A percentile compares a stretch with the other conserved stretches of the same genome.
phyloP scores from a whole-genome alignment of 1,284 basidiomycete genomes.

The Pseudozyma sp. region DNA sequence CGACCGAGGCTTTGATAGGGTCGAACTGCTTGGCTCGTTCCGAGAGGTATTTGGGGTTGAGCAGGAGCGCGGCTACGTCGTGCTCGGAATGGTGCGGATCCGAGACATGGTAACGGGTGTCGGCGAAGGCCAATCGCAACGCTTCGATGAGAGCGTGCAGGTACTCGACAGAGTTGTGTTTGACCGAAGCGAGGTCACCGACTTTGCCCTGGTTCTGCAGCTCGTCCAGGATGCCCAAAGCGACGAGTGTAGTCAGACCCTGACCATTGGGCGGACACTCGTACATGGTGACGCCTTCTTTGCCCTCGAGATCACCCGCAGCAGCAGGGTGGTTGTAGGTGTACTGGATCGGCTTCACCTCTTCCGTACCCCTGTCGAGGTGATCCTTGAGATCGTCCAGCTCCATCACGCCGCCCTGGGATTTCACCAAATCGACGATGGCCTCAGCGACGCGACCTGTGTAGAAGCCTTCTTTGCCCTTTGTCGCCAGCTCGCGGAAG shows the following conservation, averaged over 20 bases:
- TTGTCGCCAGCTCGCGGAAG: slow-evolving; percentile 80
- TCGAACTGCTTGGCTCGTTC: slow-evolving; percentile 84
- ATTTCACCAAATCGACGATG: slow-evolving; percentile 79
- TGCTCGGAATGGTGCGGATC: slow-evolving; percentile 80
- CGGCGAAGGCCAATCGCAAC: slow-evolving; percentile 79
- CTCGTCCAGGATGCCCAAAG: slow-evolving; percentile 89
- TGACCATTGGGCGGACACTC: slow-evolving; percentile 95
- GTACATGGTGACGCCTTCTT: slow-evolving; percentile 72
- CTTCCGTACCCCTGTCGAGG: slow-evolving; percentile 72
- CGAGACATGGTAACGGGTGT: slow-evolving; percentile 86
- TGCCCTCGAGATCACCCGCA: slow-evolving; percentile 29
- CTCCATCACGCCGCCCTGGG: slow-evolving; percentile 88
- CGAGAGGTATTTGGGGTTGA: slow-evolving; percentile 79
- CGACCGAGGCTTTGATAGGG: slow-evolving; percentile 75
- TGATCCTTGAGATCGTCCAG: slow-evolving; percentile 86
- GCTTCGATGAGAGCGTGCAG: slow-evolving; percentile 88
- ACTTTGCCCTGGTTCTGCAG: slow-evolving; percentile 81
- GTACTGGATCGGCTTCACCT: slow-evolving; percentile 90
- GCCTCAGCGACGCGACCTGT: slow-evolving; percentile 87
- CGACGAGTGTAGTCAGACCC: slow-evolving; percentile 91
- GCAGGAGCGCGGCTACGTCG: slow-evolving; percentile 73
- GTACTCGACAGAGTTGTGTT: slow-evolving; percentile 89
- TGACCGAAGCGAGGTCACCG: slow-evolving; percentile 79
- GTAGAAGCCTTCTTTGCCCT: slow-evolving; percentile 92
- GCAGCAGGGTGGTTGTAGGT: slow-evolving; percentile 74